Evolutionary conservation across 306 rosid genomes (phyloP).

Genomic region (Cicer cuneatum): DNA sequence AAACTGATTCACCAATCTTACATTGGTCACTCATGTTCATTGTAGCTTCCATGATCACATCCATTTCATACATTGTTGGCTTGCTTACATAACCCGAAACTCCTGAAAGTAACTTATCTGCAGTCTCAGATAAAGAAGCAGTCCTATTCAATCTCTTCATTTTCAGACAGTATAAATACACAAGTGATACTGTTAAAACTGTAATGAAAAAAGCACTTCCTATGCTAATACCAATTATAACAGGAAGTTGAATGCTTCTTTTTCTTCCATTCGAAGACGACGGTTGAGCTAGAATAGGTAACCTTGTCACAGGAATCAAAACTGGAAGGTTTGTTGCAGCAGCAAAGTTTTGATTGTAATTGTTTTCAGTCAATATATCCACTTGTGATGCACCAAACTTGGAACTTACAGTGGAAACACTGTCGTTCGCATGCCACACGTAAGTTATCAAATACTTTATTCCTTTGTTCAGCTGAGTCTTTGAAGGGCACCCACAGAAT

Average conservation of each 20-base stretch:
- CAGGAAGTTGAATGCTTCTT: constrained; percentile 25
- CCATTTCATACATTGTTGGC: constrained; percentile 63
- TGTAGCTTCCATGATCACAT: constrained; percentile 66
- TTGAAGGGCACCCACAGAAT: constrained; percentile 76
- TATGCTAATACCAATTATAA: constrained; percentile 48
- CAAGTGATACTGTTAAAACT: constrained; percentile 34
- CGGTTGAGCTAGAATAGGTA: constrained; percentile 61
- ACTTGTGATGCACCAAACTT: constrained; percentile 56
- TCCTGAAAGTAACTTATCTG: constrained; percentile 69
- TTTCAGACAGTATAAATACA: constrained; percentile 39
- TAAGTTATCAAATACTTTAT: constrained; percentile 59
- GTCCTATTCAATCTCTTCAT: constrained; percentile 47
- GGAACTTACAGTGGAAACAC: constrained; percentile 50
- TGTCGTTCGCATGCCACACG: constrained; percentile 70
- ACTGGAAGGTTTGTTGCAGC: constrained; percentile 56
- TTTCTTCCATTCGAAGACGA: constrained; percentile 37
- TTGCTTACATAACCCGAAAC: constrained; percentile 76
- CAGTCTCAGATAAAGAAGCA: constrained; percentile 49
- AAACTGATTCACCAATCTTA: constrained; percentile 72
- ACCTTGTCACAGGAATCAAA: constrained; percentile 60
- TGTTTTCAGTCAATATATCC: constrained; percentile 57
- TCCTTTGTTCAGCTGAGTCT: constrained; percentile 47
- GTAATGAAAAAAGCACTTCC: constrained; percentile 52
- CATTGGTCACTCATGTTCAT: constrained; percentile 61
- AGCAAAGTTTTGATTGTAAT: constrained; percentile 43